Evolutionary conservation across 768 basidiomycete species (phyloP).

Genomic region (Cystobasidium ongulense): DNA sequence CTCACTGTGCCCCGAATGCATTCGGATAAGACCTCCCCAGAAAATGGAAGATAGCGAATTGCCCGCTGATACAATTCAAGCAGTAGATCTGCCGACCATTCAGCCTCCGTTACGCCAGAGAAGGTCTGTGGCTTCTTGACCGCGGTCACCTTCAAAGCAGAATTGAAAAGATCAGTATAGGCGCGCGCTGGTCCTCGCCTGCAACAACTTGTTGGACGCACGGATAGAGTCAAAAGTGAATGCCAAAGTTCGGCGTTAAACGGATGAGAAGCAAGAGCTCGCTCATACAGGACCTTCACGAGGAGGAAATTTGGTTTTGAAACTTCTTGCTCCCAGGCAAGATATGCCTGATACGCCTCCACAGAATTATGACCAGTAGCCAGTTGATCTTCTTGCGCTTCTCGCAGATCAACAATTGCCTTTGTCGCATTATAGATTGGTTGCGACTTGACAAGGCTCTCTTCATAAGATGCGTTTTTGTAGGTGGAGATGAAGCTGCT

Average conservation of each 20-base stretch:
- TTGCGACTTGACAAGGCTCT: conserved; percentile 52
- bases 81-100: not conserved
- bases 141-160: not conserved
- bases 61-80: not conserved
- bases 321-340: conserved; percentile 42
- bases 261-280: conserved; percentile 35
- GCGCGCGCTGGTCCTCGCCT: no score
- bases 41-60: not conserved
- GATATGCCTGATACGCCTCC: conserved; percentile 38
- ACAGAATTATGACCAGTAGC: not conserved
- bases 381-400: conserved; percentile 17
- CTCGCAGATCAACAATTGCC: not conserved
- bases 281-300: conserved; percentile 38
- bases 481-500: conserved; percentile 78
- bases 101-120: not conserved
- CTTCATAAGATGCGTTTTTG: conserved; percentile 65
- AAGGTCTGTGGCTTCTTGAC: not conserved
- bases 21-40: not conserved
- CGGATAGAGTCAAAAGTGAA: not conserved
- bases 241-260: conserved; percentile 51
- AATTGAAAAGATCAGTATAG: no score
- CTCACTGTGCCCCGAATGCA: not conserved
- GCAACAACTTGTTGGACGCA: not conserved
- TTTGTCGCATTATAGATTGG: not conserved
- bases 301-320: conserved; percentile 38